Conservation (phyloP, 768 basidiomycete species). For the Termitomyces sp. region DNA sequence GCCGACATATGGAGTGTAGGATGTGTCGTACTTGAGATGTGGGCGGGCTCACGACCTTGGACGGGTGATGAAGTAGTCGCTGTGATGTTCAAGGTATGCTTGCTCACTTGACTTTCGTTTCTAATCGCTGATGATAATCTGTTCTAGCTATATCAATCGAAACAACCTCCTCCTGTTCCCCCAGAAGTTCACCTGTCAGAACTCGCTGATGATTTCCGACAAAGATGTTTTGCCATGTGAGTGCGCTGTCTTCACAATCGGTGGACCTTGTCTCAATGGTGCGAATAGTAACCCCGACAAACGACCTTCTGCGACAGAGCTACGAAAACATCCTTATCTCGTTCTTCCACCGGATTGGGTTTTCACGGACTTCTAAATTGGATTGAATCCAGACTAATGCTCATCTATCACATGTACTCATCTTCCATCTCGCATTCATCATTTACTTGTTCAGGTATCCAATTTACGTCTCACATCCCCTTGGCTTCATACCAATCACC, state of each 20-base stretch:
- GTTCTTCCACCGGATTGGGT: conserved; percentile 68
- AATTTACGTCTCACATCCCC: conserved; percentile 12
- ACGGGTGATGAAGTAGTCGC: conserved; percentile 83
- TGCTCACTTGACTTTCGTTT: neutral
- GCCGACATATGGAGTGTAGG: conserved; percentile 99
- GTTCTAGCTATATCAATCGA: conserved; percentile 75
- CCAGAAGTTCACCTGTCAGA: conserved; percentile 72
- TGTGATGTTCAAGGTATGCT: conserved; percentile 88
- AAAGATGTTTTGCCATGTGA: conserved; percentile 86
- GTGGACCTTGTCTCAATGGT: conserved; percentile 1
- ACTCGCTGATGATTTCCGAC: conserved; percentile 82
- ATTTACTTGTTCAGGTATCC: conserved; percentile 15
- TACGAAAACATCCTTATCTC: conserved; percentile 79
- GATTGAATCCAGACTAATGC: conserved; percentile 27
- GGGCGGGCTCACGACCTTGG: conserved; percentile 96
- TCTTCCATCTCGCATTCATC: conserved; percentile 17
- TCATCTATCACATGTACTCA: conserved; percentile 21
- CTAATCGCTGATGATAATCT: neutral
- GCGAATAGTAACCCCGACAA: conserved; percentile 71
- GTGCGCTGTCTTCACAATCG: conserved; percentile 21
- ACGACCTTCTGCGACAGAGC: conserved; percentile 75
- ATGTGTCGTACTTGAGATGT: conserved; percentile 99
- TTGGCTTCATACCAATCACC: conserved; percentile 22
- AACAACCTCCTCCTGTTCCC: conserved; percentile 87
- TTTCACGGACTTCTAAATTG: conserved; percentile 63